Evolutionary conservation across 192 early-diverging fungal species (phyloP).

Genomic region (Backusella circina): DNA sequence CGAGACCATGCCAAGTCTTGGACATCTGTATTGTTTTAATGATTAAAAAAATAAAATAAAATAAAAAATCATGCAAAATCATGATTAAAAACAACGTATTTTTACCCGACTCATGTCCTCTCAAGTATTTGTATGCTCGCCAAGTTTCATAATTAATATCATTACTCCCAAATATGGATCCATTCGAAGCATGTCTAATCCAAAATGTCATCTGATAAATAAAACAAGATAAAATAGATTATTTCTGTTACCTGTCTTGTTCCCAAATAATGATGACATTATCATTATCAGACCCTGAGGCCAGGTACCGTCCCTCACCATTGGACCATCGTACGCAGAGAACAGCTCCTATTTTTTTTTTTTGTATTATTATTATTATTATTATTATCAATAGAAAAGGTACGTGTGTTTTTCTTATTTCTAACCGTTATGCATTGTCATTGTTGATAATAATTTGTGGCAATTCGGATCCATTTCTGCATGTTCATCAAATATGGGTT

Average conservation of each 20-base stretch:
- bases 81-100: no score
- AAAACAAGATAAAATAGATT: not conserved
- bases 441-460: constrained; percentile 72
- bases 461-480: constrained; percentile 44
- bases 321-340: constrained; percentile 86
- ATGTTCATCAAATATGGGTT: constrained; percentile 50
- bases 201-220: not conserved
- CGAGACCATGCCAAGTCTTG: constrained; percentile 91
- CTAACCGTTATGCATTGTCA: constrained; percentile 79
- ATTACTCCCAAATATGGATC: not conserved
- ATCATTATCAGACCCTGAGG: constrained; percentile 88
- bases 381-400: no score
- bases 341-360: constrained; percentile 62
- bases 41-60: not conserved
- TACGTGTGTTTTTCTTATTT: not conserved
- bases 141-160: constrained; percentile 7
- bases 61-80: not conserved
- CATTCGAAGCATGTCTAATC: not conserved
- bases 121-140: constrained; percentile 10
- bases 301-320: constrained; percentile 66
- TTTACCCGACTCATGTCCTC: constrained; percentile 13
- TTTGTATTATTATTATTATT: not conserved
- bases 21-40: constrained; percentile 63
- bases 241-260: constrained; percentile 9
- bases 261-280: constrained; percentile 89